These are phyloP conservation scores for Penicillium brasilianum DNA, from an alignment of 2,329 filamentous ascomycete genomes.

Conservation along the genomic window DNA sequence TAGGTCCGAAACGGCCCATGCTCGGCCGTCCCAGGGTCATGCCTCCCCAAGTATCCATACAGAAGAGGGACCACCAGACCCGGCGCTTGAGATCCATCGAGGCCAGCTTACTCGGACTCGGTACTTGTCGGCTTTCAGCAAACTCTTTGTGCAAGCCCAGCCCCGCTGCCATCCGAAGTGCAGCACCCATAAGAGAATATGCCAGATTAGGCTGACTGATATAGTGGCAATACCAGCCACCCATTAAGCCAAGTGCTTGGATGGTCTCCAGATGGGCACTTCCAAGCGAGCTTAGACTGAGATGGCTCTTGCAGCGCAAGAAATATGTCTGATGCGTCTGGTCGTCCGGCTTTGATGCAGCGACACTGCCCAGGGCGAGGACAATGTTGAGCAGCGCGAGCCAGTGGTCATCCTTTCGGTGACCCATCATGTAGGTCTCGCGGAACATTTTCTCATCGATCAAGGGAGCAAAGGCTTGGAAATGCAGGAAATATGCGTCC, in stretches of 20 bases:
- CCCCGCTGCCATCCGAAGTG: slow-evolving; percentile 74
- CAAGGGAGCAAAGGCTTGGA: slow-evolving; percentile 74
- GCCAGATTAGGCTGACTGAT: slow-evolving; percentile 78
- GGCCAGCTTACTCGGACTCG: slow-evolving; percentile 52
- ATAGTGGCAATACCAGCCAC: slow-evolving; percentile 79
- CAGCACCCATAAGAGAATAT: slow-evolving; percentile 72
- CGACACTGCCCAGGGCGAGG: slow-evolving; percentile 75
- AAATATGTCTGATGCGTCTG: slow-evolving; percentile 73
- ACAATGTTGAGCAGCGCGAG: slow-evolving; percentile 76
- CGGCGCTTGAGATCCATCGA: slow-evolving; percentile 66
- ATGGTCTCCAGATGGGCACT: slow-evolving; percentile 75
- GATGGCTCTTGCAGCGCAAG: slow-evolving; percentile 67
- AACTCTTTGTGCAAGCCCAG: slow-evolving; percentile 73
- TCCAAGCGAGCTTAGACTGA: slow-evolving; percentile 70
- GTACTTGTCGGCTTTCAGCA: slow-evolving; percentile 50
- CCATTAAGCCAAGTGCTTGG: slow-evolving; percentile 72
- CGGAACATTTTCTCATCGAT: slow-evolving; percentile 74
- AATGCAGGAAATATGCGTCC: slow-evolving; percentile 75
- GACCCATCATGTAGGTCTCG: slow-evolving; percentile 66
- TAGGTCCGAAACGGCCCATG: slow-evolving; percentile 69
- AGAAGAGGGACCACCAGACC: slow-evolving; percentile 78
- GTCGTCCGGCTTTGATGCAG: slow-evolving; percentile 66
- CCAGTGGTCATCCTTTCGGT: slow-evolving; percentile 71
- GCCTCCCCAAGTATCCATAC: slow-evolving; percentile 74
- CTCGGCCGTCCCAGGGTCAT: slow-evolving; percentile 73